phyloP scores from a whole-genome alignment of 495 filamentous ascomycete species.

The Xanthoparmelia taractica region DNA sequence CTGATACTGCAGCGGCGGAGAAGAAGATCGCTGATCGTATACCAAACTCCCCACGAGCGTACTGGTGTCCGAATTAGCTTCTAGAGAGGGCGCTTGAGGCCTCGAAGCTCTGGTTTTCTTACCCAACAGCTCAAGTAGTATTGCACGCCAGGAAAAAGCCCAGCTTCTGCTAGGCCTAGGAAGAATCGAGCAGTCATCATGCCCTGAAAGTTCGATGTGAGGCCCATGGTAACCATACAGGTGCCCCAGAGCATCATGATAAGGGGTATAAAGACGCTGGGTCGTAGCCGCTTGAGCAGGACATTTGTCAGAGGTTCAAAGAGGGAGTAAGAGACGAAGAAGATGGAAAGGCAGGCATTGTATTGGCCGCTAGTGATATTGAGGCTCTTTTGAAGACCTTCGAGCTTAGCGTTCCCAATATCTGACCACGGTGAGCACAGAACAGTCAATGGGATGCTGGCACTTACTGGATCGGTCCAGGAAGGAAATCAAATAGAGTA shows the following conservation, averaged over 20 bases:
- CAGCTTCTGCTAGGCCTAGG: conserved; percentile 76
- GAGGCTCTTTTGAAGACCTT: conserved; percentile 58
- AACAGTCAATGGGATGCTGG: too few relatives aligned
- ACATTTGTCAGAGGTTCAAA: conserved; percentile 86
- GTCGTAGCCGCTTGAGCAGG: conserved; percentile 67
- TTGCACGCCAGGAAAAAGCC: conserved; percentile 78
- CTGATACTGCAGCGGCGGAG: conserved; percentile 74
- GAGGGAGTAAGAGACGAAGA: conserved; percentile 85
- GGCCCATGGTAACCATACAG: conserved; percentile 76
- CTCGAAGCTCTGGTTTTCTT: too few relatives aligned
- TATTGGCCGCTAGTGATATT: conserved; percentile 61
- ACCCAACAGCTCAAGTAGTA: conserved; percentile 86
- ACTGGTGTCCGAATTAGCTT: too few relatives aligned
- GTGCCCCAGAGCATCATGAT: conserved; percentile 63
- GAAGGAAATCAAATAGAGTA: conserved; percentile 81
- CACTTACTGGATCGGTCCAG: conserved; percentile 30
- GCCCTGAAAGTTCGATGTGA: conserved; percentile 68
- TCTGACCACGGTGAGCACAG: conserved; percentile 22
- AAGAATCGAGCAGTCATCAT: conserved; percentile 81
- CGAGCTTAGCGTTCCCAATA: conserved; percentile 85
- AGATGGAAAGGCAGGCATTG: conserved; percentile 72
- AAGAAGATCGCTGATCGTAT: conserved; percentile 81
- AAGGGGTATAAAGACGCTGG: conserved; percentile 59
- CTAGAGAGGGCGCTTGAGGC: too few relatives aligned
- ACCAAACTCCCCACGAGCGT: conserved; percentile 73